Evolutionary conservation across 1,284 basidiomycete species (phyloP), one percentile per base, ranked within the genome.

Genomic region (Thecaphora thlaspeos): DNA sequence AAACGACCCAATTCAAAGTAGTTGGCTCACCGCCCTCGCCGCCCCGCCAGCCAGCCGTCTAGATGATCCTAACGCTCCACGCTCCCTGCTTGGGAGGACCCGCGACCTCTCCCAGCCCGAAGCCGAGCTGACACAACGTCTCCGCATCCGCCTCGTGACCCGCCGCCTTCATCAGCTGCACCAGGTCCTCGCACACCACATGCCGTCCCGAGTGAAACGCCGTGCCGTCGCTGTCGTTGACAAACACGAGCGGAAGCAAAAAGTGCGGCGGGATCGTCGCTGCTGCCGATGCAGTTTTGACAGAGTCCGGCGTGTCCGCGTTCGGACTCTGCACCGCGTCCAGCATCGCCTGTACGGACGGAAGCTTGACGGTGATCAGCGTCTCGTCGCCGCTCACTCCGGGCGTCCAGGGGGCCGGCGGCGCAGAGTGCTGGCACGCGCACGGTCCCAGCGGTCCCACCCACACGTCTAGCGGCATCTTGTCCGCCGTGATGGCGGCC

Each of bases 391-490:
- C 47, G n/a, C 11, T 11, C 26, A 8, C 37, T 15, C 37, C 37
- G 7, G 37, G 37, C 37, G 19, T 38, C 37, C 7, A 8, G 5
- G 37, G 17, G 8, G 15, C 7, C 37, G 37, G 7, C 7, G 17
- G 5, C 7, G 37, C 7, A 5, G 37, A 21, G 14, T 38, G 37
- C 42, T 48, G 18, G 32, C 39, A 18, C 39, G 28, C 4, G 10
- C 53, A 82, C 4, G 91, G 91, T 1, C 92, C 92, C 14, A 94
- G 81, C 56, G 88, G 88, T 22, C 92, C 92, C 5, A 93, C 83
- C 80, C 92, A 95, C 12, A 94, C 86, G 61, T 92, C 88, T 32
- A 93, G 82, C 2, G 89, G 84, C n/a, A 71, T 66, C 1, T 62
- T 51, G 28, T 60, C 55, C 3, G 85, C 85, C 64, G 85, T 85